Base-by-base conservation (phyloP, 257 asterid species). In the Ophiorrhiza pumila region DNA sequence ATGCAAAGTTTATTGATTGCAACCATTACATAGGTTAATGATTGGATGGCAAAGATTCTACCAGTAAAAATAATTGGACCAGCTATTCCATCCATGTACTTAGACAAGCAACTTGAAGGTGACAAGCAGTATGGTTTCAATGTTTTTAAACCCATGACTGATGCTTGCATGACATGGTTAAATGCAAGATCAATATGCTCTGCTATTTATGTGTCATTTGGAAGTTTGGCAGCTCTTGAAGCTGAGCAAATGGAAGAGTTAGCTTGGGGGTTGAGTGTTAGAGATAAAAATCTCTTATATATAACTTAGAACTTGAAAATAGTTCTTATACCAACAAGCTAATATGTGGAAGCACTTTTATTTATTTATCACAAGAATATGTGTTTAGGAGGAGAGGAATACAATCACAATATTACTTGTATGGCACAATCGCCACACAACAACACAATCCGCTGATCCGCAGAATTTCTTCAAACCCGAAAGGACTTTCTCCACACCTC, bases 141-240 rank as follows among this genome's bases (percentile, higher is more conserved):
- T 74, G 41, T 74, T 6, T 70, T 70, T 69, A 60, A 79, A 41
- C 74, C 76, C 1, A 39, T 53, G 23, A 53, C 37, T 57, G 76
- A 74, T 39, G 58, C 29, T 25, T 73, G 79, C 71, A 69, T 52
- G 65, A 42, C 57, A 22, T 78, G 82, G 82, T 39, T 78, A 12
- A 73, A 78, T 10, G 31, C 46, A 9, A 63, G 34, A 1, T 62
- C 42, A 31, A 29, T 20, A 18, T 53, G 73, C 31, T 68, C 82
- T 14, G 82, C 68, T 59, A 69, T 78, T 4, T 78, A 78, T 62
- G 73, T 68, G 27, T 78, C 82, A 52, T 78, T 74, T 6, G 82
- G 82, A 46, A 78, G 78, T 18, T 20, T 78, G 42, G 78, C 82
- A 42, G 31, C 10, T 23, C 65, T 78, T 2, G 49, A 31, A 10